Evolutionary conservation across 2,329 filamentous ascomycete genomes (phyloP).

Genomic region (Ascosphaera apis): DNA sequence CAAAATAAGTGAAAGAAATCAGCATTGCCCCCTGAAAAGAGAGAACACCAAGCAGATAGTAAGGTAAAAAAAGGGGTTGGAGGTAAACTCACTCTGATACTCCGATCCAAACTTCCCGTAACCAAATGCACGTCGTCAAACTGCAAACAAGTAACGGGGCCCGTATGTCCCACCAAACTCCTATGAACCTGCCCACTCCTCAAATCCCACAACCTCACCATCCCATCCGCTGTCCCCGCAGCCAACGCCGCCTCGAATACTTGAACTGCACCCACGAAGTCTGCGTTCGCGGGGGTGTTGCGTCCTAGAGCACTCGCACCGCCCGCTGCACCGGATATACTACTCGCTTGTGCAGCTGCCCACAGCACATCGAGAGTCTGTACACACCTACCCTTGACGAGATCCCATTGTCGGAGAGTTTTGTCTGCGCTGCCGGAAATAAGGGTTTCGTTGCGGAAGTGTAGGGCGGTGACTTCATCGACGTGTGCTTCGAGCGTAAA

Average conservation of each 20-base stretch:
- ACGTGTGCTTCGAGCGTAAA: slow-evolving; percentile 77
- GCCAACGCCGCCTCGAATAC: slow-evolving; percentile 91
- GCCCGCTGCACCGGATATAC: slow-evolving; percentile 36
- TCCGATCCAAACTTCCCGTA: slow-evolving; percentile 77
- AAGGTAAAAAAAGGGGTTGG: not conserved
- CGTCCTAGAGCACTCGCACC: no score
- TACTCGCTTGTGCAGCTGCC: slow-evolving; percentile 78
- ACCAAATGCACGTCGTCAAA: slow-evolving; percentile 93
- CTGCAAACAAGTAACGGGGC: slow-evolving; percentile 77
- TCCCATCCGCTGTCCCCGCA: slow-evolving; percentile 89
- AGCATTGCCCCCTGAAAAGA: not conserved
- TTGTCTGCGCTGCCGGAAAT: slow-evolving; percentile 95
- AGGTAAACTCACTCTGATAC: slow-evolving; percentile 52
- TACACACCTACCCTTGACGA: slow-evolving; percentile 89
- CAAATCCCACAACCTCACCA: slow-evolving; percentile 93
- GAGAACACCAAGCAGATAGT: slow-evolving; percentile 2
- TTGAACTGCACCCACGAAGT: slow-evolving; percentile 86
- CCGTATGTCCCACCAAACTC: slow-evolving; percentile 85
- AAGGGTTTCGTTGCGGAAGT: slow-evolving; percentile 71
- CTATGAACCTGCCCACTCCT: slow-evolving; percentile 92
- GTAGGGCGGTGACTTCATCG: slow-evolving; percentile 78
- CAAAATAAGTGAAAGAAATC: slow-evolving; percentile 11
- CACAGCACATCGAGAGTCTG: slow-evolving; percentile 95
- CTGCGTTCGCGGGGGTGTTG: no score
- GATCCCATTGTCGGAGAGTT: slow-evolving; percentile 90